Evolutionary conservation across 2,329 filamentous ascomycete genomes (phyloP), one percentile per base, ranked within the genome.

Genomic region (Drechslera avenae): DNA sequence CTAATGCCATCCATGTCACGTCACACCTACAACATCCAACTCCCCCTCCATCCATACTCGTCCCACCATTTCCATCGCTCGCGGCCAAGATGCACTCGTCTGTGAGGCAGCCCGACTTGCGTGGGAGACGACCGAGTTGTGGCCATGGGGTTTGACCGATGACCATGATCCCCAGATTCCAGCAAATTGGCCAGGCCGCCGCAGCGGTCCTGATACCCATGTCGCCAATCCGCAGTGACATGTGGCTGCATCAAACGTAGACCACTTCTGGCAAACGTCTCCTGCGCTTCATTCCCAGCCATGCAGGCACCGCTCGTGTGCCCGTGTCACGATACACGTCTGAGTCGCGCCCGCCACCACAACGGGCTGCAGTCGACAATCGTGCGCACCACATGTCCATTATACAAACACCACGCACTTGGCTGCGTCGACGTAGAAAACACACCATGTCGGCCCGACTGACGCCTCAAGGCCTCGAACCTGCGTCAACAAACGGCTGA

Each of bases 91-190:
- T 10, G 26, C 8, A 12, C 26, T 10, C 26, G 6, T 36, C 18
- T 12, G 9, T 12, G 17, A 36, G 3, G 34, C 34, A 18, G 7
- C 14, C 14, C 14, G n/a, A 18, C n/a, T 18, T 35, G 16, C 14
- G 13, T 9, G 14, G 14, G 7, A 35, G 13, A 35, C 14, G 16
- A 18, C 13, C 5, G 16, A 35, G 4, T 36, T 4, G 5, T n/a
- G 26, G 14, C 21, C 14, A 40, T 40, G 23, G 39, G 9, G 16
- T 30, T 18, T 13, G 28, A 10, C 16, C 26, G 31, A 44, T 39
- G 35, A 18, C 36, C 43, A 33, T 31, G 8, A 28, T 41, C 49
- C 55, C 52, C 55, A 50, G 48, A 39, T 56, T 47, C 55, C 55
- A 58, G 52, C 17, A 50, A 17, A 18, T 19, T 44, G 55, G 55